Base-by-base conservation (phyloP, 1,284 basidiomycete genomes). In the Trametes pubescens region DNA sequence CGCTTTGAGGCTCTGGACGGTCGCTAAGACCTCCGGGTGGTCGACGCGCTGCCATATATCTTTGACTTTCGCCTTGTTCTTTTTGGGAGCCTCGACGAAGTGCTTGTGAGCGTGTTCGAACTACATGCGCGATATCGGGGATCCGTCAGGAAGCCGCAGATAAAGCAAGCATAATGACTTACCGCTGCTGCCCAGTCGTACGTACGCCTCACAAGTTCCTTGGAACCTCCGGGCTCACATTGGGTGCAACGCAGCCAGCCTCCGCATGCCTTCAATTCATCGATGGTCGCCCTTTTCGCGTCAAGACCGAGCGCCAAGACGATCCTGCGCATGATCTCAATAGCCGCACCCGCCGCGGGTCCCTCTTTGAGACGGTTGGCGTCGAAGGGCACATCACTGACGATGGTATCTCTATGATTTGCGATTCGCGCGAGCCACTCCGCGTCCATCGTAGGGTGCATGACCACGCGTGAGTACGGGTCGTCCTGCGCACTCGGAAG, bases 231-330 rank as follows among this genome's bases (percentile, higher is more conserved):
- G 7, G 24, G 26, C 24, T 21, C 40, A 46, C 53, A 55, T 2
- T 24, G 9, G 6, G 48, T 22, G 55, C 55, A 57, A 2, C 29
- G 26, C 3, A 57, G 34, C 29, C 32, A 16, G 4, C 13, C 55
- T 9, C n/a, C 32, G 46, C 55, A 57, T 9, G 5, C 22, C 24
- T 38, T 26, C 46, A 57, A 11, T 4, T 57, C 56, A 1, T 48
- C 22, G 7, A 57, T 2, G 2, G 56, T 57, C 22, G 56, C 44
- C 24, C 46, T n/a, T 5, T n/a, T 14, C 11, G 56, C 46, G 21
- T 57, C 46, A 4, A 48, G 22, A 0, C 56, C 56, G 13, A 57
- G 46, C 6, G 56, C 46, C 5, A n/a, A 7, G 46, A 57, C 35
- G 21, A 57, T 29, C 13, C 22, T n/a, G 46, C 46, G 44, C 32